Evolutionary conservation across 106 monocot genomes (phyloP).

Genomic region (Dendrobium huoshanense): DNA sequence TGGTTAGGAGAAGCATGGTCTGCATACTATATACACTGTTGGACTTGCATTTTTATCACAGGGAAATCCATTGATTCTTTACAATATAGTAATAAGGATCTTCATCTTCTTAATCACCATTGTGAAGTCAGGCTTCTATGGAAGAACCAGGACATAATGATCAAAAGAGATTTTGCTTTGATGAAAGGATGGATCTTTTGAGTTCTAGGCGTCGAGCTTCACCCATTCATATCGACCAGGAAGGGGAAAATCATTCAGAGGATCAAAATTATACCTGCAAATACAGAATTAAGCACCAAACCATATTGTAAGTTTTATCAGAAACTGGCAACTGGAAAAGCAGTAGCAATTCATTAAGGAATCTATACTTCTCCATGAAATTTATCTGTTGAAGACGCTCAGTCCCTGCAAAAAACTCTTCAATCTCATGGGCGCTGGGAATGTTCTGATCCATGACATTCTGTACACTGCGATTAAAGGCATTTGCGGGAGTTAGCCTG

Average conservation of each 20-base stretch:
- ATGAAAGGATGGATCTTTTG: not conserved
- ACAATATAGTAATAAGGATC: not conserved
- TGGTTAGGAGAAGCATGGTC: not conserved
- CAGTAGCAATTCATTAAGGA: not conserved
- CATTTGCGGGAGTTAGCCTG: constrained; percentile 14
- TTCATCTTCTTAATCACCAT: no score
- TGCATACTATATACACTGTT: not conserved
- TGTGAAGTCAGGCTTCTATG: not conserved
- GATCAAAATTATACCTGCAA: constrained; percentile 73
- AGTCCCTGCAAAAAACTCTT: constrained; percentile 62
- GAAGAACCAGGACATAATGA: not conserved
- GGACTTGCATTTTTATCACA: not conserved
- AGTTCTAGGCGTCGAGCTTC: constrained; percentile 33
- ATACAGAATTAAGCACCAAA: not conserved
- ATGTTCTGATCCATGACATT: constrained; percentile 11
- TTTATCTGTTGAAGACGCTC: constrained; percentile 58
- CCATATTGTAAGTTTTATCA: not conserved
- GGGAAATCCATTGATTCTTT: constrained; percentile 2
- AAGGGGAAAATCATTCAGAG: constrained; percentile 56
- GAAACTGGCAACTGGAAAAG: no score
- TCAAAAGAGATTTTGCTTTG: not conserved
- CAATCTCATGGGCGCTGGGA: constrained; percentile 55
- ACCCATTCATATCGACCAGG: constrained; percentile 65
- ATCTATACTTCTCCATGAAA: constrained; percentile 60
- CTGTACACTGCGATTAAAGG: constrained; percentile 18